Base-by-base conservation (phyloP, 208 protist species). In the Leptomonas seymouri region DNA sequence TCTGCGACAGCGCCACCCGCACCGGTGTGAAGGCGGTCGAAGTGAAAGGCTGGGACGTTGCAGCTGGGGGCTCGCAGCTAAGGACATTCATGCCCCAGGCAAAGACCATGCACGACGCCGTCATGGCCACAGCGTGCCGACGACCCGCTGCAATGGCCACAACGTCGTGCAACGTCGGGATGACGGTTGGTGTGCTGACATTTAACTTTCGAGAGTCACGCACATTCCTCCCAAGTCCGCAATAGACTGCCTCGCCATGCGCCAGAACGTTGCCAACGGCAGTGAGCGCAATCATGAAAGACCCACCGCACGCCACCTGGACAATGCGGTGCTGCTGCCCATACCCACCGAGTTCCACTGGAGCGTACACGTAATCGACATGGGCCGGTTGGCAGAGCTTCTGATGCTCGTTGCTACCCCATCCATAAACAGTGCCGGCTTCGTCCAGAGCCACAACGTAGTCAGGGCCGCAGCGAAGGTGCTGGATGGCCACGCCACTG, bases 291-390 rank as follows among this genome's bases (percentile, higher is more conserved):
- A 92, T 55, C 3, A 81, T 71, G 72, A 95, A 95, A 16, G 67
- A 82, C 12, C 76, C 84, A 20, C 91, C 91, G 59, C 91, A 96
- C 23, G 81, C 91, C 27, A 93, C 68, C 62, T 93, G 86, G 27
- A 86, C 74, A 20, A 94, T 74, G 23, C 67, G 42, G 23, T 55
- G 41, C 8, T 55, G 41, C 8, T 42, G 65, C 20, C 50, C 51
- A 58, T 88, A 81, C 44, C 67, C 51, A n/a, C 23, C 36, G n/a
- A 95, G 49, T 20, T 70, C 66, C 20, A 59, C 53, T 23, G 90
- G 90, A 44, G 68, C 59, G 80, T 83, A 83, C 7, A 84, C 64
- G 44, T 56, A 66, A 15, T 67, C 20, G 9, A 59, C 59, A 3
- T 9, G 28, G 16, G 39, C n/a, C 0, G 65, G 70, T 28, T 50